Evolutionary conservation across 225 moss, liverwort and hornwort genomes (phyloP), one percentile per base, ranked within the genome.

Genomic region (Asterella californica): DNA sequence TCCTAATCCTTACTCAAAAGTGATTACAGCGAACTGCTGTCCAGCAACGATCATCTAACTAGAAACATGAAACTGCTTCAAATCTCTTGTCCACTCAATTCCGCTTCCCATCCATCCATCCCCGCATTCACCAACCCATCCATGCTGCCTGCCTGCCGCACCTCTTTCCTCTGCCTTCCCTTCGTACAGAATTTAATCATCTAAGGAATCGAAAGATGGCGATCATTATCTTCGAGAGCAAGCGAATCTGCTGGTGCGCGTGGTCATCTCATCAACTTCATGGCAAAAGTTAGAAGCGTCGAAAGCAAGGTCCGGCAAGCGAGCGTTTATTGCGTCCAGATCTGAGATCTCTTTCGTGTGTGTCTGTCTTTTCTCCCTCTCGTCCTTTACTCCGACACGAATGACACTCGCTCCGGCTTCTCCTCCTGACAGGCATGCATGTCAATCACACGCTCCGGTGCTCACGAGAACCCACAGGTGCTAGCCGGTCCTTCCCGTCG

Each of bases 401-500:
- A n/a, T n/a, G 60, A 27, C 61, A 27, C 32, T 32, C 9, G 2
- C 67, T 65, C 65, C 32, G n/a, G n/a, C 65, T 12, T 14, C 1
- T 21, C 10, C 30, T 17, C 11, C 33, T 34, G 29, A 34, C 15
- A 32, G 17, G 6, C 67, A 33, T 34, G 32, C 29, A 32, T 42
- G 21, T 24, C 24, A 9, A 0, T 15, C 69, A 37, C 30, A 21
- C 27, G 37, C 37, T 29, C 17, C 12, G 30, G 30, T 9, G 1
- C 65, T 30, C 69, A 70, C 69, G 33, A 45, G 69, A 38, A 68
- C 15, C 68, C 69, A 45, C 69, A 14, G 69, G 22, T 37, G 69
- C 10, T 70, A 70, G 69, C 24, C 69, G 69, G 69, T 70, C 15
- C n/a, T 32, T 9, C n/a, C n/a, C n/a, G 14, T 67, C 34, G 32